Evolutionary conservation across 2,329 filamentous ascomycete genomes (phyloP), one percentile per base, ranked within the genome.

Genomic region (Aspergillus fumigatiaffinis): DNA sequence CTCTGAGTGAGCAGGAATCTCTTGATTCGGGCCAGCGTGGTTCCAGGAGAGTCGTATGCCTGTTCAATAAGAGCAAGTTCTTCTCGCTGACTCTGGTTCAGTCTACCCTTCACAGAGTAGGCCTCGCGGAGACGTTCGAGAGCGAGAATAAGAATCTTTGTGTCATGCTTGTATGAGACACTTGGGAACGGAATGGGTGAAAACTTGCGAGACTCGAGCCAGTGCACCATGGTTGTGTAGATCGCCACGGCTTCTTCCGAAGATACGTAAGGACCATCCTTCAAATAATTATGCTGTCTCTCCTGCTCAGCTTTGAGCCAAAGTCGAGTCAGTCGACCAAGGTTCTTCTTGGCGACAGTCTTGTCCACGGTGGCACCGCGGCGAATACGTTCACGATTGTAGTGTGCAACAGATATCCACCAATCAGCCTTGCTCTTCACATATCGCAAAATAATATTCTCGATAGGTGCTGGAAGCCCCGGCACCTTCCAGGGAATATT

Each of bases 401-500:
- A 99, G 73, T 99, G 94, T 10, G 94, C 94, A 32, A 99, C 95
- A 23, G 92, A 97, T 60, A 99, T 93, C 94, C 94, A 99, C 95
- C 94, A 99, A 73, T 99, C 94, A 20, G 94, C 94, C 81, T 99
- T 99, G 65, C 92, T 93, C 81, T 99, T 99, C 67, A 99, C 95
- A 68, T 99, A 99, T 69, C 94, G 90, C 60, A 99, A 82, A 68
- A 99, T 99, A 67, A 99, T 96, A 71, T 97, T 99, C 77, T 99
- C 94, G 62, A 99, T 97, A 0, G 94, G 93, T 14, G 95, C 95
- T 44, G 94, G 94, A 59, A 99, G 77, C 41, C 94, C 95, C 52
- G 94, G 94, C 2, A 99, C 94, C 79, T 99, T 99, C 94, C 94
- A 99, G 0, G 94, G 94, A 65, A 99, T 99, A 71, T 99, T 99